These are phyloP conservation scores for Buddleja alternifolia DNA, from an alignment of 257 asterid genomes.

Conservation along the genomic window DNA sequence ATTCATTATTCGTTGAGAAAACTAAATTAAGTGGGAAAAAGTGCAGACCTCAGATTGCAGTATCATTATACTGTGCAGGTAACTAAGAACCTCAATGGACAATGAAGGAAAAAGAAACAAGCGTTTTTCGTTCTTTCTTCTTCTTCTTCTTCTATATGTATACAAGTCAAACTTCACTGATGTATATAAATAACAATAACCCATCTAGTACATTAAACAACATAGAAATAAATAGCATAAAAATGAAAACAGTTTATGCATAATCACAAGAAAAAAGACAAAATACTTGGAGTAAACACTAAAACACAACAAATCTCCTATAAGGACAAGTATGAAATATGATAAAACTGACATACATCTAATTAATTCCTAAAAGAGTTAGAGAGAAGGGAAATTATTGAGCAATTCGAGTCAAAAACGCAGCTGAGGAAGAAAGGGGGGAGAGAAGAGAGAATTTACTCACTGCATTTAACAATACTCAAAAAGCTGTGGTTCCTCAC, in stretches of 20 bases:
- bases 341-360: not conserved
- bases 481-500: too few relatives aligned
- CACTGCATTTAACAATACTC: too few relatives aligned
- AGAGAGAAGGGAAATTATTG: too few relatives aligned
- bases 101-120: not conserved
- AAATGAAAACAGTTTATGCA: not conserved
- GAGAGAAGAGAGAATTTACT: too few relatives aligned
- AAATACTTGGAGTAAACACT: not conserved
- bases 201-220: not conserved
- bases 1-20: not conserved
- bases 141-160: not conserved
- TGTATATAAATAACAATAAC: not conserved
- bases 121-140: not conserved
- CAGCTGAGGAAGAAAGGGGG: too few relatives aligned
- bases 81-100: not conserved
- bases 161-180: constrained; percentile 2
- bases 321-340: not conserved
- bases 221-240: not conserved
- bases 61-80: not conserved
- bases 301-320: not conserved
- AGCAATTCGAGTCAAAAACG: too few relatives aligned
- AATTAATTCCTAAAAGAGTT: too few relatives aligned
- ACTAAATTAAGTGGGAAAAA: too few relatives aligned
- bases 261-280: not conserved
- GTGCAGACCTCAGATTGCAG: too few relatives aligned